Evolutionary conservation across 495 filamentous ascomycete genomes (phyloP).

Genomic region (Lasiosphaeria hispida): DNA sequence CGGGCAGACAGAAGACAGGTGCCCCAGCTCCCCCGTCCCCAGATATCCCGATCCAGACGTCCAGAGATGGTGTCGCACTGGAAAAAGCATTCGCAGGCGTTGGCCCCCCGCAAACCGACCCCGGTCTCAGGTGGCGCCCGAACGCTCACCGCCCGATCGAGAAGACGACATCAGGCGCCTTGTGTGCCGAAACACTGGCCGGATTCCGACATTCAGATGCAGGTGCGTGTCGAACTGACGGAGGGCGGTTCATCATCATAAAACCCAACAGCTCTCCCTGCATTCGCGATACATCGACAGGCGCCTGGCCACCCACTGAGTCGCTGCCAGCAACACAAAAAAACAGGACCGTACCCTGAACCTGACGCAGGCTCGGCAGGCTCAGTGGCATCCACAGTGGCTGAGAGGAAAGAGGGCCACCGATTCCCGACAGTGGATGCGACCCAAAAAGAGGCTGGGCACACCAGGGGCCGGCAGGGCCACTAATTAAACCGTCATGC

Average conservation of each 20-base stretch:
- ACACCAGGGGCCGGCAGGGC: conserved; percentile 15
- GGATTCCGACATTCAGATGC: not conserved
- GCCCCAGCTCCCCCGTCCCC: not conserved
- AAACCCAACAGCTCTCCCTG: not conserved
- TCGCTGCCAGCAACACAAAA: not conserved
- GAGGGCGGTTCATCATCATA: not conserved
- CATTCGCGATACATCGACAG: not conserved
- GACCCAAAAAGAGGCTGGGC: conserved; percentile 7
- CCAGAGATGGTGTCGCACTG: conserved; percentile 9
- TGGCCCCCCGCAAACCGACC: conserved; percentile 11
- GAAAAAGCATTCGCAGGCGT: conserved; percentile 23
- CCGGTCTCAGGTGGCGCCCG: conserved; percentile 19
- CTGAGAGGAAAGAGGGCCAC: not conserved
- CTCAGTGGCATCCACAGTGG: too few species aligned
- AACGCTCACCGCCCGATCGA: conserved; percentile 8
- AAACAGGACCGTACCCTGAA: not conserved
- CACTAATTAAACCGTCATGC: conserved; percentile 27
- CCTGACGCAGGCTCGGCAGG: not conserved
- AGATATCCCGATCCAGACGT: not conserved
- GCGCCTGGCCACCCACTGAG: conserved; percentile 6
- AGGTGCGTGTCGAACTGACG: not conserved
- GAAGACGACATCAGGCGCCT: not conserved
- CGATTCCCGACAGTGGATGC: conserved; percentile 18
- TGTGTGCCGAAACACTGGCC: not conserved
- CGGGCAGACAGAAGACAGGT: not conserved